Conservation (phyloP, 2,329 filamentous ascomycete species). For the Mycocentrospora acerina region DNA sequence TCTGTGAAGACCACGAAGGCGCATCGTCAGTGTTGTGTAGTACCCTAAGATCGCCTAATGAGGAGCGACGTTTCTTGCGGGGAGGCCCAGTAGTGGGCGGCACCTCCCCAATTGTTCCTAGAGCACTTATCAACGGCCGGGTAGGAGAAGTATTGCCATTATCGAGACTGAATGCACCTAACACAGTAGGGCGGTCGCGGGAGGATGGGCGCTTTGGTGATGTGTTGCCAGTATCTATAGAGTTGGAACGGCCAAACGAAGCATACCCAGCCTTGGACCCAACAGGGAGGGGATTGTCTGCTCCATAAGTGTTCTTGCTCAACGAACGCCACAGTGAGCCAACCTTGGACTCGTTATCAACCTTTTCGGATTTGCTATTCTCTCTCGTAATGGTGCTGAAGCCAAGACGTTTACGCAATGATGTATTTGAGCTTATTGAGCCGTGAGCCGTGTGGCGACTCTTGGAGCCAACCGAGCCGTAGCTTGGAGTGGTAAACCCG, state of each 20-base stretch:
- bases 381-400: slow-evolving; percentile 75
- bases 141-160: slow-evolving; percentile 40
- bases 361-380: slow-evolving; percentile 74
- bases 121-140: slow-evolving; percentile 27
- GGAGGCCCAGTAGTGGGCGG: slow-evolving; percentile 39
- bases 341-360: slow-evolving; percentile 66
- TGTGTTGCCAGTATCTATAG: slow-evolving; percentile 67
- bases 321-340: slow-evolving; percentile 83
- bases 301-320: slow-evolving; percentile 67
- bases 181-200: slow-evolving; percentile 55
- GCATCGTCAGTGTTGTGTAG: slow-evolving; percentile 60
- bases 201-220: slow-evolving; percentile 56
- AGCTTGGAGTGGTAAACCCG: slow-evolving; percentile 49
- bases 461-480: slow-evolving; percentile 61
- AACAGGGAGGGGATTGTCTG: slow-evolving; percentile 57
- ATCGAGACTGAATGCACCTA: slow-evolving; percentile 52
- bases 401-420: slow-evolving; percentile 79
- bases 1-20: slow-evolving; percentile 42
- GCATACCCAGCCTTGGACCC: slow-evolving; percentile 62
- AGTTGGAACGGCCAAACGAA: slow-evolving; percentile 67
- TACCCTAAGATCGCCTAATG: slow-evolving; percentile 78
- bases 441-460: slow-evolving; percentile 65
- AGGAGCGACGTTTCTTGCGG: slow-evolving; percentile 81
- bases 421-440: slow-evolving; percentile 85
- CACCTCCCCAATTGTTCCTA: slow-evolving; percentile 57